phyloP scores from a whole-genome alignment of 257 asterid genomes.

The Coffea eugenioides region DNA sequence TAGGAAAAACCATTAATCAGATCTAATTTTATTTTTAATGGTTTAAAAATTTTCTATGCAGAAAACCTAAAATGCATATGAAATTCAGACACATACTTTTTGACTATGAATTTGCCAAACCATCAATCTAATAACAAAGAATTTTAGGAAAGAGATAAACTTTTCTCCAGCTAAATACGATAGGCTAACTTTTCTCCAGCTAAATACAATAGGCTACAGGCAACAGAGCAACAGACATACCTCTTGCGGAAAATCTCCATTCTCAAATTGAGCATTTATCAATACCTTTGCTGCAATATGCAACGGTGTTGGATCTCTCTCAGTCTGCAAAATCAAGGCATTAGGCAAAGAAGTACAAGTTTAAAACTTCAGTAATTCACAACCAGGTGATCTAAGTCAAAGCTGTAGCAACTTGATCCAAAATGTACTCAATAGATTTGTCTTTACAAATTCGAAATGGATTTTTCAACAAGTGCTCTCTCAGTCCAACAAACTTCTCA shows the following conservation, averaged over 20 bases:
- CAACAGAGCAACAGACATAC: constrained; percentile 37
- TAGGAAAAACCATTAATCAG: neutral
- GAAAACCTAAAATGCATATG: neutral
- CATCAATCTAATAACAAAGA: neutral
- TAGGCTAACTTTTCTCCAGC: neutral
- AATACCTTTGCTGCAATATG: constrained; percentile 81
- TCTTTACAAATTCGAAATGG: neutral
- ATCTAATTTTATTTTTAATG: neutral
- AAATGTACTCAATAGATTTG: neutral
- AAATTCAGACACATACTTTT: neutral
- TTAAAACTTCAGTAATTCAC: neutral
- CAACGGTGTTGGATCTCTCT: constrained; percentile 78
- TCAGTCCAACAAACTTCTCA: neutral
- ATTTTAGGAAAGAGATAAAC: neutral
- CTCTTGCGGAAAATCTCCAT: constrained; percentile 97
- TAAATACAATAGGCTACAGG: neutral
- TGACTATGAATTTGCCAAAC: neutral
- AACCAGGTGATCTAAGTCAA: neutral
- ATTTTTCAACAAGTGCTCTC: neutral
- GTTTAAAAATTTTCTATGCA: neutral
- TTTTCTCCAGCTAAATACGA: neutral
- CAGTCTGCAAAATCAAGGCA: constrained; percentile 49
- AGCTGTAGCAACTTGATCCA: neutral
- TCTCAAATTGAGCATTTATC: constrained; percentile 82
- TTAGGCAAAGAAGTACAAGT: neutral